Evolutionary conservation across 2,329 filamentous ascomycete species (phyloP).

Genomic region (Helminthosporium solani): DNA sequence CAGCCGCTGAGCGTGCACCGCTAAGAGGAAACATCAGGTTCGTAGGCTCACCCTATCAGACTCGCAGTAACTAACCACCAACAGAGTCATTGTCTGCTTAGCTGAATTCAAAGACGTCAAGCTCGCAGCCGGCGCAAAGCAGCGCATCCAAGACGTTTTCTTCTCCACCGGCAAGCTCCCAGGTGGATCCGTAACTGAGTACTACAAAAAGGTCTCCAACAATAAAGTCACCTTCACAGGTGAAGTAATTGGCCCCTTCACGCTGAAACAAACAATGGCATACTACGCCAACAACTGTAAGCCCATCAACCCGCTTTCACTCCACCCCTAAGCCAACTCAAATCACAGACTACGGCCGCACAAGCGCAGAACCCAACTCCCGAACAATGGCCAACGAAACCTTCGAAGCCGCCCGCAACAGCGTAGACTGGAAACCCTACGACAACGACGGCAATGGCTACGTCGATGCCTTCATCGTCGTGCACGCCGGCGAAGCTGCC

Average conservation of each 20-base stretch:
- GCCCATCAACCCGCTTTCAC: not conserved
- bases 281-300: conserved; percentile 24
- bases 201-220: conserved; percentile 23
- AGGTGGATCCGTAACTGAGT: conserved; percentile 26
- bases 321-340: conserved; percentile 5
- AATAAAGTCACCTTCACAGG: conserved; percentile 19
- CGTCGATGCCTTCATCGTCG: conserved; percentile 25
- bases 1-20: conserved; percentile 19
- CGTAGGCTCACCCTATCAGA: not conserved
- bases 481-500: no score
- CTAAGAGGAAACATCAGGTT: conserved; percentile 18
- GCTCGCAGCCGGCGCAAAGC: conserved; percentile 13
- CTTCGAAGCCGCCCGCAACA: conserved; percentile 10
- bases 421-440: not conserved
- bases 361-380: no score
- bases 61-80: not conserved
- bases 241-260: conserved; percentile 26
- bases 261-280: conserved; percentile 14
- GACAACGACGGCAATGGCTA: conserved; percentile 5
- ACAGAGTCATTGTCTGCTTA: conserved; percentile 21
- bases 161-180: conserved; percentile 24
- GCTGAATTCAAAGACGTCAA: conserved; percentile 25
- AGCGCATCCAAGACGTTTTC: conserved; percentile 22
- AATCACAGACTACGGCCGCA: no score
- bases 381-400: conserved; percentile 23